phyloP scores from a whole-genome alignment of 2,329 filamentous ascomycete genomes.

The Alternaria arborescens region DNA sequence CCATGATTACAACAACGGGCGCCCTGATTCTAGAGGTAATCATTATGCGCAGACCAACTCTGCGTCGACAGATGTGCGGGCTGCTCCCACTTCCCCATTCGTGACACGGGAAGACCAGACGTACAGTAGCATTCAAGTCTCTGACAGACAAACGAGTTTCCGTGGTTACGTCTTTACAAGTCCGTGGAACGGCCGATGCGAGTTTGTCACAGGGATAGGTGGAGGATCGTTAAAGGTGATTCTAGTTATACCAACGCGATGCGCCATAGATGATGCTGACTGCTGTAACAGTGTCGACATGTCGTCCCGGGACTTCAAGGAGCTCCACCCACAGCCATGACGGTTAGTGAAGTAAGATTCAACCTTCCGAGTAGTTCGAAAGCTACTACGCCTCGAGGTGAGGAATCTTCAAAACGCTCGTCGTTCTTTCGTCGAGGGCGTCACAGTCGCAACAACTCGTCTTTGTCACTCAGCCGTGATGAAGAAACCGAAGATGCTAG shows the following conservation, averaged over 20 bases:
- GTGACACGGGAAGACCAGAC: slow-evolving; percentile 37
- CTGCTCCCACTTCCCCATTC: slow-evolving; percentile 26
- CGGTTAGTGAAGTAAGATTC: slow-evolving; percentile 87
- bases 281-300: slow-evolving; percentile 67
- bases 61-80: slow-evolving; percentile 23
- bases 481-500: slow-evolving; percentile 29
- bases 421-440: slow-evolving; percentile 47
- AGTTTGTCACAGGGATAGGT: slow-evolving; percentile 80
- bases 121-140: slow-evolving; percentile 46
- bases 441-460: slow-evolving; percentile 42
- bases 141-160: slow-evolving; percentile 63
- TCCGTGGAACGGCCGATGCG: slow-evolving; percentile 87
- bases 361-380: slow-evolving; percentile 73
- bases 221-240: slow-evolving; percentile 72
- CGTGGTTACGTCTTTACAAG: slow-evolving; percentile 77
- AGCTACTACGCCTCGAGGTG: slow-evolving; percentile 41
- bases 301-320: slow-evolving; percentile 62
- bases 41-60: slow-evolving; percentile 24
- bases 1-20: slow-evolving; percentile 34
- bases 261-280: neutral
- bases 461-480: slow-evolving; percentile 29
- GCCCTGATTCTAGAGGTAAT: slow-evolving; percentile 35
- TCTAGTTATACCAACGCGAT: neutral
- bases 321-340: slow-evolving; percentile 49
- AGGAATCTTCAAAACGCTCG: slow-evolving; percentile 43